phyloP scores from a whole-genome alignment of 2,329 filamentous ascomycete species.

The Didymella pinodella region DNA sequence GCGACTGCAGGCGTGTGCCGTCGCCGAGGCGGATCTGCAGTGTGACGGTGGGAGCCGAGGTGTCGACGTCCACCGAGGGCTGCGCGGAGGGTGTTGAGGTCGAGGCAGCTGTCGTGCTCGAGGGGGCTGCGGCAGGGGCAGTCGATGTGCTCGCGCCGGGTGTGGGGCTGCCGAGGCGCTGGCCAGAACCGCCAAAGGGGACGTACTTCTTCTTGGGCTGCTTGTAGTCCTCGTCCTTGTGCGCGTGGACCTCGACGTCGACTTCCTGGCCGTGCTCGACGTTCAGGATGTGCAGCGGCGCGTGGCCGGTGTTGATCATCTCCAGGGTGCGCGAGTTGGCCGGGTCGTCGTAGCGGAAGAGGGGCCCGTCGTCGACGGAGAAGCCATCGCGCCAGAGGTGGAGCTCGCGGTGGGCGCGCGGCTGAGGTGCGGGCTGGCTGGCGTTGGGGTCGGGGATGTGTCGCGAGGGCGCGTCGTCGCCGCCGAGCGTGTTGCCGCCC shows the following conservation, averaged over 20 bases:
- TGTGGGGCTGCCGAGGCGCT: constrained; percentile 78
- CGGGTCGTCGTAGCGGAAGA: constrained; percentile 81
- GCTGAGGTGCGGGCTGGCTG: constrained; percentile 48
- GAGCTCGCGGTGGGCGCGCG: constrained; percentile 71
- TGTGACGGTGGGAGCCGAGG: constrained; percentile 71
- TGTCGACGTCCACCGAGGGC: constrained; percentile 64
- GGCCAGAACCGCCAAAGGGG: constrained; percentile 75
- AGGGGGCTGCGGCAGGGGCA: constrained; percentile 45
- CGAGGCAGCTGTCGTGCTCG: constrained; percentile 41
- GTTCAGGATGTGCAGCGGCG: constrained; percentile 79
- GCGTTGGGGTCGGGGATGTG: constrained; percentile 68
- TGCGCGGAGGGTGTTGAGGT: constrained; percentile 49
- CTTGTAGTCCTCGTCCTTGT: constrained; percentile 77
- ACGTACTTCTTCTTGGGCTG: constrained; percentile 77
- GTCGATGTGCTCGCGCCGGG: constrained; percentile 62
- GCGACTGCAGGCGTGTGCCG: constrained; percentile 76
- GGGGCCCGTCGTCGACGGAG: constrained; percentile 81
- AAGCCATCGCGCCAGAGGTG: constrained; percentile 87
- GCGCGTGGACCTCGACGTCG: constrained; percentile 77
- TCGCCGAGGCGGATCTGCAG: constrained; percentile 82
- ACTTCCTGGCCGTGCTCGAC: constrained; percentile 77
- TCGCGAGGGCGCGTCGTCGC: constrained; percentile 76
- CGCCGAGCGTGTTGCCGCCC: constrained; percentile 77
- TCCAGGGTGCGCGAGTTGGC: constrained; percentile 74
- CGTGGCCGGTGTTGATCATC: constrained; percentile 79